Conservation (phyloP, 2,329 filamentous ascomycete species). For the Fusarium lateritium region DNA sequence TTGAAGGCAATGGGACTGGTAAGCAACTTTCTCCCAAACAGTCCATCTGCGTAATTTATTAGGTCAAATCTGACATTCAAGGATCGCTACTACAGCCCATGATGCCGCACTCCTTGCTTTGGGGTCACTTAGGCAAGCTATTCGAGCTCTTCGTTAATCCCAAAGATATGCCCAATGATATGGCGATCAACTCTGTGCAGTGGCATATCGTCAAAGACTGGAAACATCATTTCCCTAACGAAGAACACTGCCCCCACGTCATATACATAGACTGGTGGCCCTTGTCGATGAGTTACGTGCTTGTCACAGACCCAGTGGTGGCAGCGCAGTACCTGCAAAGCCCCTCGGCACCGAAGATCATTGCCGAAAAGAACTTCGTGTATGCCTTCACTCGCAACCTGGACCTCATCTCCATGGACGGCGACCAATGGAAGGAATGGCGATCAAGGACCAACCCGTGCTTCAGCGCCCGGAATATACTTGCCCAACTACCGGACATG, state of each 20-base stretch:
- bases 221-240: background rate
- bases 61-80: background rate
- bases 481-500: constrained; percentile 7
- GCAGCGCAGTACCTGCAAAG: background rate
- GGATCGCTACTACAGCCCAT: background rate
- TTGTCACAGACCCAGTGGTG: constrained; percentile 4
- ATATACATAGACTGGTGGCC: constrained; percentile 9
- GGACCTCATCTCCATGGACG: constrained; percentile 6
- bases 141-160: constrained; percentile 5
- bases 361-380: constrained; percentile 2
- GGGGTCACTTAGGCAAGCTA: constrained; percentile 3
- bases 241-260: constrained; percentile 2
- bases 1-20: constrained; percentile 9
- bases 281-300: constrained; percentile 5
- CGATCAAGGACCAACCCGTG: constrained; percentile 7
- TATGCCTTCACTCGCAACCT: constrained; percentile 6
- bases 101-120: constrained; percentile 8
- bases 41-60: background rate
- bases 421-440: constrained; percentile 7
- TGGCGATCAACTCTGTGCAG: background rate
- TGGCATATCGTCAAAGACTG: background rate
- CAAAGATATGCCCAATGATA: constrained; percentile 6
- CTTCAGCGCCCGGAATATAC: constrained; percentile 7
- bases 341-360: constrained; percentile 4
- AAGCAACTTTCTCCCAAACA: background rate